phyloP scores from a whole-genome alignment of 2,329 filamentous ascomycete genomes.

The Drechslerella stenobrocha region DNA sequence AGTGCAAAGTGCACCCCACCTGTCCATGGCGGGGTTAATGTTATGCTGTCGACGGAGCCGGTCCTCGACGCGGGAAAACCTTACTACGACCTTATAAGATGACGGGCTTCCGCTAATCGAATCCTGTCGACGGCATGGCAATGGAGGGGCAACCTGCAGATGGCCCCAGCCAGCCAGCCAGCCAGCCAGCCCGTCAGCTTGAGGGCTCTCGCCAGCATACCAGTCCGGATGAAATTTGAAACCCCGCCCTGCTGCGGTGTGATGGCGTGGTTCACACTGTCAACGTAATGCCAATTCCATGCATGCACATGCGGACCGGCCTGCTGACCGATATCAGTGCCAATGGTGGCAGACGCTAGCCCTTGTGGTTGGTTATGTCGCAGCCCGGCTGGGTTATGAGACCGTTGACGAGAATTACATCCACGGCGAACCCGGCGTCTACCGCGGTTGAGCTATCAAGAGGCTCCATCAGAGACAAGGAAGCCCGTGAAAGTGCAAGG shows the following conservation, averaged over 20 bases:
- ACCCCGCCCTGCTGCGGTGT: conserved; percentile 20
- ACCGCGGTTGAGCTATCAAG: conserved; percentile 17
- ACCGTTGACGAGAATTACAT: too few relatives aligned
- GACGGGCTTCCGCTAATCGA: conserved; percentile 5
- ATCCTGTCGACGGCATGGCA: conserved; percentile 16
- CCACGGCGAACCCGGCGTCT: too few relatives aligned
- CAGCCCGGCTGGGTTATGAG: too few relatives aligned
- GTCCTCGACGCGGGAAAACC: conserved; percentile 12
- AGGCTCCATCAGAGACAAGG: too few relatives aligned
- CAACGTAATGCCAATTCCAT: conserved; percentile 2
- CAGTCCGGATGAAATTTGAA: conserved; percentile 1
- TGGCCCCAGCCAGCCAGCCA: conserved; percentile 16
- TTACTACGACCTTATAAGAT: background rate
- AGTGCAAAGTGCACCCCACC: background rate
- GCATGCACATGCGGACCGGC: conserved; percentile 1
- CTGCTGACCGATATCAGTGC: conserved; percentile 1
- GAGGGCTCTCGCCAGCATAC: background rate
- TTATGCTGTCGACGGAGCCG: conserved; percentile 1
- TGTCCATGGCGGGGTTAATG: conserved; percentile 28
- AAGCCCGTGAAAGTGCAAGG: too few relatives aligned
- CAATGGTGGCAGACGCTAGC: background rate
- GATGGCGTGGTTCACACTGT: background rate
- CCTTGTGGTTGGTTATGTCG: too few relatives aligned
- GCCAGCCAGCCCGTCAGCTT: conserved; percentile 10
- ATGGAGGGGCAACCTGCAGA: conserved; percentile 49